Conservation (phyloP, 345 rosid species). For the Corymbia maculata region DNA sequence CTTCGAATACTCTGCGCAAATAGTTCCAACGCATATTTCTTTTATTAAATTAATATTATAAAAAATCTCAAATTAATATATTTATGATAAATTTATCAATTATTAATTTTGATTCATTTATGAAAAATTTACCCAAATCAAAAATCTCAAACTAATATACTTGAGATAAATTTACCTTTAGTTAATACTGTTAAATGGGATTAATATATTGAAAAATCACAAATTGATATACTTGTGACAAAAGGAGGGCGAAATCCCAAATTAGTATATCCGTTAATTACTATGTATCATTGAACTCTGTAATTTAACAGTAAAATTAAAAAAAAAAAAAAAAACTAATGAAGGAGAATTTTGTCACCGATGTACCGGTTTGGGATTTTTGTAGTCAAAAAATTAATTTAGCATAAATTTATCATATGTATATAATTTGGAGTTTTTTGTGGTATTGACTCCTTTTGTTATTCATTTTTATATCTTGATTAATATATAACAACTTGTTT, state of each 20-base stretch:
- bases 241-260: too few relatives aligned
- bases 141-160: accelerated
- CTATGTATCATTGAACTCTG: accelerated
- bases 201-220: accelerated
- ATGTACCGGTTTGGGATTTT: too few relatives aligned
- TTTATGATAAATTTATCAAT: accelerated
- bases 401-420: accelerated
- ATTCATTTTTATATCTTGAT: neutral
- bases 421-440: accelerated
- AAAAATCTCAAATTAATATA: accelerated
- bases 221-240: accelerated
- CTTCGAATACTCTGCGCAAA: accelerated
- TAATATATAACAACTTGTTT: neutral
- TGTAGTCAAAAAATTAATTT: accelerated
- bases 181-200: accelerated
- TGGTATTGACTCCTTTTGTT: accelerated
- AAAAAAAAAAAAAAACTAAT: accelerated
- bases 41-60: accelerated
- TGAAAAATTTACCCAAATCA: too few relatives aligned
- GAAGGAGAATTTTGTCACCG: accelerated
- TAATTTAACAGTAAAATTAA: accelerated
- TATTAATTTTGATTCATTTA: too few relatives aligned
- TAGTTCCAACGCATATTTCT: accelerated
- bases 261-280: too few relatives aligned
- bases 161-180: accelerated